Conservation (phyloP, 345 rosid genomes). For the Erysimum cheiranthoides region DNA sequence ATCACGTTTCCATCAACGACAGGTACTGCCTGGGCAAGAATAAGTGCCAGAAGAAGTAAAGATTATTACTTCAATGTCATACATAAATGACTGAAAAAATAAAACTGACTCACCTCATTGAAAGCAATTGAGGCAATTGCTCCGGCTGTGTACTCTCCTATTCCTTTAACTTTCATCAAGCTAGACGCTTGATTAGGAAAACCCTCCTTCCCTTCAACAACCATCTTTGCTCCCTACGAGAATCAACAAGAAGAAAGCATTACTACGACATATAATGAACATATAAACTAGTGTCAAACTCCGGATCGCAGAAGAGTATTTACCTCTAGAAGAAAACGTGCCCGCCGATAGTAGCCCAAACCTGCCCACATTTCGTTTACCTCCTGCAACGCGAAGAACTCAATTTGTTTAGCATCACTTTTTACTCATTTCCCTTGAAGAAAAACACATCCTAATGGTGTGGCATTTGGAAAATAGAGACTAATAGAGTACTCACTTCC, state of each 20-base stretch:
- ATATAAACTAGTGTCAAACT: neutral
- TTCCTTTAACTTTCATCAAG: conserved; percentile 67
- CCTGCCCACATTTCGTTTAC: conserved; percentile 99
- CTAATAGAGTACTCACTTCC: conserved; percentile 1
- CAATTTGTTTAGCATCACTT: conserved; percentile 11
- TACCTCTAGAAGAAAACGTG: conserved; percentile 91
- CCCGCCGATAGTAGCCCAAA: conserved; percentile 89
- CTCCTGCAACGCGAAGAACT: conserved; percentile 61
- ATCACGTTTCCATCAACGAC: conserved; percentile 79
- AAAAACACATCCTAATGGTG: neutral
- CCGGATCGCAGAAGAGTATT: conserved; percentile 11
- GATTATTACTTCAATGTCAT: neutral
- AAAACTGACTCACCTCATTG: conserved; percentile 57
- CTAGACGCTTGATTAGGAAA: conserved; percentile 60
- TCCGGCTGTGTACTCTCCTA: conserved; percentile 84
- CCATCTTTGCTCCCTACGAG: conserved; percentile 77
- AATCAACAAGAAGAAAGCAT: neutral
- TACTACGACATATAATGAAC: neutral
- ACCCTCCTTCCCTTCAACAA: conserved; percentile 53
- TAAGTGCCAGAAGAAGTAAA: conserved; percentile 22
- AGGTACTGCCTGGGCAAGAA: conserved; percentile 62
- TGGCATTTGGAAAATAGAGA: neutral
- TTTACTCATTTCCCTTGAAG: neutral
- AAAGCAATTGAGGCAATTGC: conserved; percentile 88
- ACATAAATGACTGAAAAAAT: neutral